Evolutionary conservation across 139 green algal genomes (phyloP), one percentile per base, ranked within the genome.

Genomic region (Gonium pectorale): DNA sequence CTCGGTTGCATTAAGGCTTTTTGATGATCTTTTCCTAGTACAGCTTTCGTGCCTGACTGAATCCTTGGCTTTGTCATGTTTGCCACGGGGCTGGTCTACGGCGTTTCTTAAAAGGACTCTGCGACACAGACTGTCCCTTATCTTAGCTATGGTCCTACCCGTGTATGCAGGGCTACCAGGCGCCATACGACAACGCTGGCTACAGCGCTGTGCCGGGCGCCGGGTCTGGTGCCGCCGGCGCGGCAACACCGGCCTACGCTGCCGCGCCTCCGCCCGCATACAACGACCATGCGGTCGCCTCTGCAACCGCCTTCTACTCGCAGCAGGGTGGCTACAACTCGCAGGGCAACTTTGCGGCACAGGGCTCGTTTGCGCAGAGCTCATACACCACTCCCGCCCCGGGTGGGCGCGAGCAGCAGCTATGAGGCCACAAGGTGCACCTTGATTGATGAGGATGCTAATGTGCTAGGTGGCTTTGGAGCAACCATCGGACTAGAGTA

Each of bases 81-180:
- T n/a, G n/a, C n/a, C n/a, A n/a, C n/a, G n/a, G n/a, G n/a, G n/a
- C n/a, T n/a, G n/a, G n/a, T n/a, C n/a, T n/a, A n/a, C n/a, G n/a
- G n/a, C n/a, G n/a, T n/a, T n/a, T n/a, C n/a, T n/a, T n/a, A n/a
- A n/a, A n/a, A n/a, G n/a, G n/a, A n/a, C n/a, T n/a, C n/a, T n/a
- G n/a, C n/a, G n/a, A n/a, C n/a, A 63, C 9, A 27, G 5, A 27
- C 8, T 41, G 4, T 40, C n/a, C 41, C 7, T 5, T 31, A 15
- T 19, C 8, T 41, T 24, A 11, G 29, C 11, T 11, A 68, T n/a
- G 8, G 41, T 11, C 9, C 8, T 11, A 4, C 8, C 62, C 31
- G 41, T 5, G n/a, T 19, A 13, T 40, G n/a, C 60, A 73, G 78
- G 78, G 78, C 31, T 84, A 84, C 43, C 78, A 84, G 63, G 78